phyloP scores from a whole-genome alignment of 768 basidiomycete genomes.

The Suillus placidus region DNA sequence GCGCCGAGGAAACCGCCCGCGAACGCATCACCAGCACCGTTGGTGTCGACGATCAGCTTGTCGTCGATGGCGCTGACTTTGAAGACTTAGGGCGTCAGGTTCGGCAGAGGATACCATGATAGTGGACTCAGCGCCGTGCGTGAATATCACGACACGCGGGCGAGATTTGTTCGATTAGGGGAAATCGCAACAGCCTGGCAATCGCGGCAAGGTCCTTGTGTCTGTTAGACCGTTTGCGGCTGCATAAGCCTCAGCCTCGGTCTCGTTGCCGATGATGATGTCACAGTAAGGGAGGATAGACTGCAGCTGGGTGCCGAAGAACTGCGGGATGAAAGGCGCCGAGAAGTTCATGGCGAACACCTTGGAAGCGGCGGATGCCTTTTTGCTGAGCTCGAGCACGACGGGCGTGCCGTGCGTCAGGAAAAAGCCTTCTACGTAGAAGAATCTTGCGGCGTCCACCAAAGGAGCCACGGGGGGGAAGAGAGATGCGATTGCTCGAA shows the following conservation, averaged over 20 bases:
- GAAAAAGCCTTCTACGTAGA: slow-evolving; percentile 98
- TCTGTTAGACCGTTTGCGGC: slow-evolving; percentile 67
- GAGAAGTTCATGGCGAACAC: slow-evolving; percentile 93
- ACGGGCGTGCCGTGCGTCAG: slow-evolving; percentile 86
- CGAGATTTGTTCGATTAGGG: slow-evolving; percentile 71
- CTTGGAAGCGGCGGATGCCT: slow-evolving; percentile 77
- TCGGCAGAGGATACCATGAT: slow-evolving; percentile 67
- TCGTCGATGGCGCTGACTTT: slow-evolving; percentile 58
- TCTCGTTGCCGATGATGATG: slow-evolving; percentile 94
- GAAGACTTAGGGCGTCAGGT: slow-evolving; percentile 56
- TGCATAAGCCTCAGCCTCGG: slow-evolving; percentile 90
- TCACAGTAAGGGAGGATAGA: slow-evolving; percentile 84
- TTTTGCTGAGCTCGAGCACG: slow-evolving; percentile 73
- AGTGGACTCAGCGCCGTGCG: slow-evolving; percentile 84
- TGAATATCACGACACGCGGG: slow-evolving; percentile 86
- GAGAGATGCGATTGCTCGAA: slow-evolving; percentile 82
- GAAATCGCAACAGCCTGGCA: slow-evolving; percentile 74
- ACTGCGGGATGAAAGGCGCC: slow-evolving; percentile 95
- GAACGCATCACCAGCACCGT: slow-evolving; percentile 97
- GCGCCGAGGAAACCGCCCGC: slow-evolving; percentile 96
- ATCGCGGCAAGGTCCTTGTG: slow-evolving; percentile 67
- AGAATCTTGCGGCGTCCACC: slow-evolving; percentile 79
- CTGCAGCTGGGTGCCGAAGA: slow-evolving; percentile 83
- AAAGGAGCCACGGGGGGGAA: slow-evolving; percentile 74
- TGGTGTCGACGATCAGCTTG: slow-evolving; percentile 88